These are phyloP conservation scores for Diaporthe aspalathi DNA, from an alignment of 2,329 filamentous ascomycete genomes.

Conservation along the genomic window DNA sequence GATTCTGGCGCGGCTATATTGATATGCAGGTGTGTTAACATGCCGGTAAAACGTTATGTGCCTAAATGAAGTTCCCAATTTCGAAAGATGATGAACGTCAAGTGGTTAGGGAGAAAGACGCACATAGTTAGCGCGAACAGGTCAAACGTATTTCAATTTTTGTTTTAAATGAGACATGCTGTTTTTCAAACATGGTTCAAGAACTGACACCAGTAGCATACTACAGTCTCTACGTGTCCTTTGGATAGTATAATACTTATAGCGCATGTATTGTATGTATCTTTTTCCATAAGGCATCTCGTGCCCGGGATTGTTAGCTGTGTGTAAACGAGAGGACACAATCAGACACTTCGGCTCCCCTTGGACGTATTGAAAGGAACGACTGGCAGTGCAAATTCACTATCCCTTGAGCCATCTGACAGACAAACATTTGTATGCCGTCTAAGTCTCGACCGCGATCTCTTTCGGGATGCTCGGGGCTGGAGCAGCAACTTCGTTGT, in stretches of 20 bases:
- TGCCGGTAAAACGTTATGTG: not conserved
- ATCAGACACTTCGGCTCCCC: not conserved
- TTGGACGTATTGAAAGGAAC: not conserved
- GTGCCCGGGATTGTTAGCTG: not conserved
- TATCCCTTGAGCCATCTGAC: not conserved
- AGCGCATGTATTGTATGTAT: not conserved
- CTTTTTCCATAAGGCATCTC: not conserved
- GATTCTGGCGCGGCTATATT: constrained; percentile 20
- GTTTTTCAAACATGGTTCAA: not conserved
- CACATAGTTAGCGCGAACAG: no score
- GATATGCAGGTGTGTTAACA: not conserved
- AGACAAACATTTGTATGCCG: not conserved
- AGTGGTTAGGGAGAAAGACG: no score
- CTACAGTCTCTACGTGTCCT: no score
- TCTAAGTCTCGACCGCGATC: constrained; percentile 12
- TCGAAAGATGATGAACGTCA: not conserved
- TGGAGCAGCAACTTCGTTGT: constrained; percentile 35
- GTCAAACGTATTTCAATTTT: no score
- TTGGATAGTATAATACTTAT: not conserved
- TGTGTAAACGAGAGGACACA: not conserved
- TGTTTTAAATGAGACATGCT: no score
- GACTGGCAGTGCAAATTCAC: not conserved
- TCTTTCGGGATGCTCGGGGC: not conserved
- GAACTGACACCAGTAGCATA: not conserved
- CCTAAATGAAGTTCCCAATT: not conserved